Evolutionary conservation across 148 eudicot genomes (phyloP).

Genomic region (Rhododendron vialii): DNA sequence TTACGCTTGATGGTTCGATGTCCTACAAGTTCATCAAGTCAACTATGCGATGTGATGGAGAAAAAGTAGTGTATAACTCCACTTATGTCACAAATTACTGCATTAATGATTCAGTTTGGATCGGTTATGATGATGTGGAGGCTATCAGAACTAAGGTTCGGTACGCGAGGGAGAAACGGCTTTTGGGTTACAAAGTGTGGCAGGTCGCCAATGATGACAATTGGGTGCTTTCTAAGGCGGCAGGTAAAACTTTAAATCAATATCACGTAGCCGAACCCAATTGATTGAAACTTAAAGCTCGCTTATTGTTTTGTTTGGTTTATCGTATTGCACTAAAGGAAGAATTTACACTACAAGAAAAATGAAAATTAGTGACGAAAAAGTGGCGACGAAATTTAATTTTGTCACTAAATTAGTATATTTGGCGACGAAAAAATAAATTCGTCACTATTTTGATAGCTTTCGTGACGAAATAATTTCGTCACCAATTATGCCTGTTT

Average conservation of each 20-base stretch:
- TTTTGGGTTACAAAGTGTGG: constrained; percentile 37
- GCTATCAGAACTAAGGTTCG: constrained; percentile 40
- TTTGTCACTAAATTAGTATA: too few relatives aligned
- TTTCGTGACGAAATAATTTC: too few relatives aligned
- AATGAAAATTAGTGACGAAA: too few relatives aligned
- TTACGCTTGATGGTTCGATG: constrained; percentile 32
- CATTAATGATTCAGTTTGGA: constrained; percentile 29
- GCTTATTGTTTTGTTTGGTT: not conserved
- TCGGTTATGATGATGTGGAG: constrained; percentile 40
- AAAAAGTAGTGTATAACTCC: constrained; percentile 21
- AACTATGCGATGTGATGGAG: constrained; percentile 15
- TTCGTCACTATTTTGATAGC: too few relatives aligned
- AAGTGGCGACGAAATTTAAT: too few relatives aligned
- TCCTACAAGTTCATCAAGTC: constrained; percentile 25
- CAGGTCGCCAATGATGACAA: constrained; percentile 34
- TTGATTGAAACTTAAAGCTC: not conserved
- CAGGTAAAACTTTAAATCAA: constrained; percentile 11
- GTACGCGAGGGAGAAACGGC: constrained; percentile 39
- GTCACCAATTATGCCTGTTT: too few relatives aligned
- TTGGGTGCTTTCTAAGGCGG: constrained; percentile 37
- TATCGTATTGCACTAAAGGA: not conserved
- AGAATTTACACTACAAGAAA: too few relatives aligned
- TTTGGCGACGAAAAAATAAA: too few relatives aligned
- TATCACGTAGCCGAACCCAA: not conserved
- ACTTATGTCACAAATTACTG: constrained; percentile 33